Evolutionary conservation across 768 basidiomycete species (phyloP).

Genomic region (Tulasnella sp.): DNA sequence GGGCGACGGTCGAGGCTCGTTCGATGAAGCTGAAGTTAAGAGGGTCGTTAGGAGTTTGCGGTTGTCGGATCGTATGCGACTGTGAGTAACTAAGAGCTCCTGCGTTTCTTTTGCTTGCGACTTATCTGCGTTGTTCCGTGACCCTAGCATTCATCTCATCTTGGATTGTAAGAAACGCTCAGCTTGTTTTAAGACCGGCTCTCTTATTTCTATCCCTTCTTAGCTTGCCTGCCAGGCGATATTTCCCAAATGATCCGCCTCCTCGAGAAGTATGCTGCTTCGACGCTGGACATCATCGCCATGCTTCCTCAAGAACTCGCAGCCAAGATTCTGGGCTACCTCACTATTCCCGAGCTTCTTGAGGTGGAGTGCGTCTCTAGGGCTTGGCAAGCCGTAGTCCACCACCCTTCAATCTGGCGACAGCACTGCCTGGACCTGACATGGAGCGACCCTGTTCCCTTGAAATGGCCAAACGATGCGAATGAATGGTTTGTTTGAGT

Average conservation of each 20-base stretch:
- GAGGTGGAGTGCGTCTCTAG: slow-evolving; percentile 52
- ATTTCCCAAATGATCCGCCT: slow-evolving; percentile 78
- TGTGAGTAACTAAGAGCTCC: slow-evolving; percentile 49
- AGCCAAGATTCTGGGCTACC: slow-evolving; percentile 56
- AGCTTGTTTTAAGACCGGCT: slow-evolving; percentile 1
- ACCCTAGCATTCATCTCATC: slow-evolving; percentile 55
- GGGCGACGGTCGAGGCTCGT: slow-evolving; percentile 50
- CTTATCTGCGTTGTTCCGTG: not conserved
- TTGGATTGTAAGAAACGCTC: slow-evolving; percentile 49
- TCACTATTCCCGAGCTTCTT: slow-evolving; percentile 61
- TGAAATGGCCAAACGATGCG: slow-evolving; percentile 43
- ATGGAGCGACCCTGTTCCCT: slow-evolving; percentile 27
- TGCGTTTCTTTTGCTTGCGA: not conserved
- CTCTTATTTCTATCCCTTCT: slow-evolving; percentile 26
- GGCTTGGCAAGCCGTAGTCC: slow-evolving; percentile 46
- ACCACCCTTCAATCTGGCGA: slow-evolving; percentile 72
- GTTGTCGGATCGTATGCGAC: slow-evolving; percentile 65
- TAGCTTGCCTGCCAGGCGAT: slow-evolving; percentile 79
- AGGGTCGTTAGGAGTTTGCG: slow-evolving; percentile 58
- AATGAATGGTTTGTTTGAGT: slow-evolving; percentile 62
- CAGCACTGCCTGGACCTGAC: slow-evolving; percentile 57
- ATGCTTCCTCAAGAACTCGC: slow-evolving; percentile 63
- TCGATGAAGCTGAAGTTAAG: slow-evolving; percentile 67
- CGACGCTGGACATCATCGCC: slow-evolving; percentile 79
- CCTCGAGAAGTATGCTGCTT: slow-evolving; percentile 76